Evolutionary conservation across 768 basidiomycete genomes (phyloP), one percentile per base, ranked within the genome.

Genomic region (Leucosporidium yakuticum): DNA sequence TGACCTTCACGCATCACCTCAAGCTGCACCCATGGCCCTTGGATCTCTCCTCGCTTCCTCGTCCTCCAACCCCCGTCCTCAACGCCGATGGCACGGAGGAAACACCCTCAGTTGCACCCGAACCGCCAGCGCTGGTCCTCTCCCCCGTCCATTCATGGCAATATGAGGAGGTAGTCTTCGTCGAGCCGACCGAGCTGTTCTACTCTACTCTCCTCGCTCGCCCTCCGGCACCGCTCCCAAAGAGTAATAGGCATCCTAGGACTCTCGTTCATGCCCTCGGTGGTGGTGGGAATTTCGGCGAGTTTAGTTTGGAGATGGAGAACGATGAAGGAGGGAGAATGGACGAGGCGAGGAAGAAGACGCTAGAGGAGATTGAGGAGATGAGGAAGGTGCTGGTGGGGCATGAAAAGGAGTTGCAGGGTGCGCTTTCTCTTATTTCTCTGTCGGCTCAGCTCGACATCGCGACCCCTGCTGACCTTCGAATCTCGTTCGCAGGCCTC

Each of bases 111-210:
- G 51, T 47, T 14, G 31, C 29, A 4, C 4, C 59, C n/a, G 59
- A 59, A 9, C n/a, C 61, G 23, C 67, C 71, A 8, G 44, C 53
- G 0, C 60, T 69, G 36, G 63, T 74, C 48, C 39, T 73, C 23
- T 36, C 49, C 20, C 73, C 75, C 12, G 91, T 99, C 34, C 89
- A 96, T 77, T 89, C 91, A 0, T 99, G 95, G 94, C 95, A 98
- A 76, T 98, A 98, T 80, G 95, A 98, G 79, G 96, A 99, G 80
- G 84, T 98, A 70, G 91, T 98, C 61, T 98, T 99, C 80, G 85
- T 87, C 76, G 95, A 98, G 74, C 96, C 96, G 1, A 91, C 88
- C 70, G 87, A 89, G 67, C 83, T 86, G 48, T 93, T 98, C 80
- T 84, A 96, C 69, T 85, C 86, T 73, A 82, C 89, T 60, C 84